Base-by-base conservation (phyloP, 1,284 basidiomycete species). In the Cutaneotrichosporon sp. region DNA sequence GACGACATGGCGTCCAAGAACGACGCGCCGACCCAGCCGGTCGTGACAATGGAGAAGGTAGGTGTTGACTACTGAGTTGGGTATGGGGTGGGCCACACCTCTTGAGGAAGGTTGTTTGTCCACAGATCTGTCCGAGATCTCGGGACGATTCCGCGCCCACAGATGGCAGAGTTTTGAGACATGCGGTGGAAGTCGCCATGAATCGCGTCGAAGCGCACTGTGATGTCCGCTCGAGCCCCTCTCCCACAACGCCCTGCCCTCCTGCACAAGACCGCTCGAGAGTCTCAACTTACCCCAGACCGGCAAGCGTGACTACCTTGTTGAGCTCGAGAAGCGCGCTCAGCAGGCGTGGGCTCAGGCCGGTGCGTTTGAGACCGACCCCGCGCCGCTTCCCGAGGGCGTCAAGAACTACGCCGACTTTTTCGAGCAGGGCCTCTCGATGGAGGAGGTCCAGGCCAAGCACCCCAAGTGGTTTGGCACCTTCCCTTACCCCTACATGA, bases 401-500 rank as follows among this genome's bases (percentile, higher is more conserved):
- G 82, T 83, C 65, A 86, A 86, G 62, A 85, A 90, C 46, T 87
- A 89, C 26, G 81, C 82, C 34, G 84, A 79, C 47, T 79, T 80
- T 67, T 78, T 80, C 67, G 70, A 70, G 21, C 69, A 69, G 34
- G 84, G 83, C 61, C 82, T 88, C 71, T 74, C 74, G 11, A 78
- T 80, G 70, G 72, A 75, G 50, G 74, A 81, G 59, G 74, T 85
- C 49, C 81, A 84, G 63, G 78, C 80, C 65, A 88, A 89, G 82
- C 87, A 88, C 78, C 95, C 94, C 40, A 99, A 97, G 83, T 98
- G 93, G 92, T 91, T 98, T 75, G 95, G 94, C 63, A 97, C 89
- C 80, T 95, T 91, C 80, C 93, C 96, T 32, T 96, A 85, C 82
- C 91, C 93, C 2, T 99, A 99, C 85, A 98, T 98, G 93, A 99